phyloP scores from a whole-genome alignment of 2,329 filamentous ascomycete species.

The Stemphylium lycopersici region DNA sequence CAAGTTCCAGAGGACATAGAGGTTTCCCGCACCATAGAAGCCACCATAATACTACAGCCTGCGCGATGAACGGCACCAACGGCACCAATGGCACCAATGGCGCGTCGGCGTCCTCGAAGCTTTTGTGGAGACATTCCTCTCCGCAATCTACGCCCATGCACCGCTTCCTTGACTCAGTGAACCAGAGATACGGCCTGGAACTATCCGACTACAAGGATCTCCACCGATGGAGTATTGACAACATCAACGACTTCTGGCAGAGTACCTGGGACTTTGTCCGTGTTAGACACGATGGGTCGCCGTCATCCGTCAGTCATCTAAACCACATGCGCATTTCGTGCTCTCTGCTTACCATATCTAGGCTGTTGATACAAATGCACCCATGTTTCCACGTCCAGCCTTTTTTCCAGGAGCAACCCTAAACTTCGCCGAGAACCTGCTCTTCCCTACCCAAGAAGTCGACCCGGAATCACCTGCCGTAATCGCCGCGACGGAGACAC shows the following conservation, averaged over 20 bases:
- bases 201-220: slow-evolving; percentile 75
- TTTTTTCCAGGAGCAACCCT: slow-evolving; percentile 82
- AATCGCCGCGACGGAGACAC: slow-evolving; percentile 80
- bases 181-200: slow-evolving; percentile 67
- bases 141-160: slow-evolving; percentile 73
- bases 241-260: slow-evolving; percentile 80
- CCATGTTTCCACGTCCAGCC: slow-evolving; percentile 83
- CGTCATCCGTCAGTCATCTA: slow-evolving; percentile 59
- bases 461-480: slow-evolving; percentile 70
- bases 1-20: background rate
- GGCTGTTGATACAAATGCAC: slow-evolving; percentile 70
- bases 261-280: slow-evolving; percentile 84
- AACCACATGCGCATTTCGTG: background rate
- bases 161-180: slow-evolving; percentile 72
- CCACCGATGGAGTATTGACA: slow-evolving; percentile 81
- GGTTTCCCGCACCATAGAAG: background rate
- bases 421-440: slow-evolving; percentile 94
- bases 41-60: too few species aligned
- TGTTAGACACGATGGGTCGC: slow-evolving; percentile 70
- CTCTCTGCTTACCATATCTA: slow-evolving; percentile 45
- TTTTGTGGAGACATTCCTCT: slow-evolving; percentile 72
- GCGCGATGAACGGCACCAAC: slow-evolving; percentile 17
- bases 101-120: slow-evolving; percentile 22
- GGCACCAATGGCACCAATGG: slow-evolving; percentile 33
- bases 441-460: slow-evolving; percentile 71